These are phyloP conservation scores for Cruciata laevipes DNA, from an alignment of 257 asterid species.

Conservation along the genomic window DNA sequence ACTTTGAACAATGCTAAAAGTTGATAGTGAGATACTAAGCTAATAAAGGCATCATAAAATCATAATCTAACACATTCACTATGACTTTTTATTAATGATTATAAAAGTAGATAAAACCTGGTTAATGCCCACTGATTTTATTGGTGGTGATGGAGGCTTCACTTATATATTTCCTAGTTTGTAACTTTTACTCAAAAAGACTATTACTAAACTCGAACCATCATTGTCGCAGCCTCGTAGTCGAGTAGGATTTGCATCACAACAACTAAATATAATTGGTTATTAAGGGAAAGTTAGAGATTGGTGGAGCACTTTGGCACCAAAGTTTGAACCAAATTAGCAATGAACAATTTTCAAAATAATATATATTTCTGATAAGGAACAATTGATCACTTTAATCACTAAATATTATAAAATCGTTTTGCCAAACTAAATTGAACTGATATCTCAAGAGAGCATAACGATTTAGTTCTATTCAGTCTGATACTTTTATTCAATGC, in stretches of 20 bases:
- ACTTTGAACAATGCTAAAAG: not conserved
- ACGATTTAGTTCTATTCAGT: too few species aligned
- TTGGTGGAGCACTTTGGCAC: not conserved
- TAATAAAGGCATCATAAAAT: not conserved
- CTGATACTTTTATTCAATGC: too few species aligned
- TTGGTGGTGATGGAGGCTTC: not conserved
- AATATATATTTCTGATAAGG: too few species aligned
- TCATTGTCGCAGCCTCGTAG: not conserved
- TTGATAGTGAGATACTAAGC: not conserved
- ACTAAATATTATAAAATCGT: too few species aligned
- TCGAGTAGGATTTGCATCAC: slow-evolving; percentile 1
- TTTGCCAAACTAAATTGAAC: too few species aligned
- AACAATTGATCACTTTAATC: too few species aligned
- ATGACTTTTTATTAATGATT: not conserved
- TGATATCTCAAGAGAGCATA: too few species aligned
- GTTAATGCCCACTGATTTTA: not conserved
- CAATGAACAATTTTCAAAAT: too few species aligned
- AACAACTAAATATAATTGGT: not conserved
- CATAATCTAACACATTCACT: not conserved
- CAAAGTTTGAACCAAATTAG: not conserved
- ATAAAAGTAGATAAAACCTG: not conserved
- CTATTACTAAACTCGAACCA: not conserved
- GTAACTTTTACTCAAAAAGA: not conserved
- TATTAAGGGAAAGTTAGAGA: not conserved
- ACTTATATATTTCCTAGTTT: not conserved